Evolutionary conservation across 2,329 filamentous ascomycete genomes (phyloP), one percentile per base, ranked within the genome.

Genomic region (Trematosphaeria pertusa): DNA sequence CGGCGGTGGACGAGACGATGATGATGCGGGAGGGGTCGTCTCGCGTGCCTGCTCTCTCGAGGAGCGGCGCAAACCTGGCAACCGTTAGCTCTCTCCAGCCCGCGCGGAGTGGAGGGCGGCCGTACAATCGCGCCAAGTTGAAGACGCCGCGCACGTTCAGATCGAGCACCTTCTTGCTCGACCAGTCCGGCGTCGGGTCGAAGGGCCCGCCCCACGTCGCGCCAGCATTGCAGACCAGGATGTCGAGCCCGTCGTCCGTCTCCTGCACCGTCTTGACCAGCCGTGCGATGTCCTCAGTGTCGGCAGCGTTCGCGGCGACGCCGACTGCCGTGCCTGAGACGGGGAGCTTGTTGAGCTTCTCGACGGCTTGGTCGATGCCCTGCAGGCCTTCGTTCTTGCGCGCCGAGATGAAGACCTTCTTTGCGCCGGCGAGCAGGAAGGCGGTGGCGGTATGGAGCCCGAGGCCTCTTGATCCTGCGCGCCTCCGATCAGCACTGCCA

Each of bases 71-170:
- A 39, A 72, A 70, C 15, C 70, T 73, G 41, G 7, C 24, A 30
- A 5, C 22, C 3, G 14, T 55, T 19, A 52, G 37, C n/a, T 20
- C 21, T 37, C n/a, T 2, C 19, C 15, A 18, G 4, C 12, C 3
- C 11, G 20, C 24, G 24, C 24, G 8, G 24, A 1, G 20, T 9
- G 14, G 14, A 20, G 6, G 3, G 12, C 2, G 9, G 50, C 66
- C 37, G n/a, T 48, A 73, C 70, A 71, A 52, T 53, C 67, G 58
- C 8, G 64, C 62, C n/a, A 69, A 45, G 41, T 73, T 73, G 58
- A 73, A 73, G 12, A 73, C 64, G 5, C 70, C 67, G n/a, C 70
- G 53, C 9, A 74, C 70, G 33, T 74, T 74, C 35, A 74, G 43
- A 46, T 73, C 70, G 14, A 74, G 50, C 15, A 73, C 64, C 46